Conservation (phyloP, 768 basidiomycete species). For the Rhizopogon roseolus region DNA sequence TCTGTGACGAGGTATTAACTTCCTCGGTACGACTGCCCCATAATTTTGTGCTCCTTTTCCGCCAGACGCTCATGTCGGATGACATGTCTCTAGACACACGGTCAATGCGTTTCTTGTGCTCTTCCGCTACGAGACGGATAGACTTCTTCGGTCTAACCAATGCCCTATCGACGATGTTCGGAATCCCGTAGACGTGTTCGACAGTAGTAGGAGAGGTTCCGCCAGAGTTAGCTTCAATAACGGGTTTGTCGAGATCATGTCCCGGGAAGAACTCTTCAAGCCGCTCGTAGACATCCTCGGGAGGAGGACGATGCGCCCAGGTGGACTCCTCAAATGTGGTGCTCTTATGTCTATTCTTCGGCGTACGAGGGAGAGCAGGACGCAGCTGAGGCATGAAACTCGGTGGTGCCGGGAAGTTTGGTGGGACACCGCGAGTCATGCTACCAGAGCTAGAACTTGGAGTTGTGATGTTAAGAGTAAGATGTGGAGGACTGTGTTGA, state of each 20-base stretch:
- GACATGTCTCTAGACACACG: conserved; percentile 57
- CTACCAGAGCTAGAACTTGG: conserved; percentile 10
- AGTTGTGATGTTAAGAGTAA: conserved; percentile 26
- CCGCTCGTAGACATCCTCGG: conserved; percentile 90
- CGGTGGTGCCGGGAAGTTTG: conserved; percentile 17
- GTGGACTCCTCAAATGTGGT: conserved; percentile 69
- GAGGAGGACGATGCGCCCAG: conserved; percentile 87
- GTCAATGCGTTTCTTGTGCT: conserved; percentile 75
- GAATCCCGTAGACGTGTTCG: conserved; percentile 43
- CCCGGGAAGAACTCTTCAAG: conserved; percentile 95
- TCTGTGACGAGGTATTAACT: conserved; percentile 70
- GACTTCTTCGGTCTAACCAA: conserved; percentile 76
- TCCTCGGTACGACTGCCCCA: conserved; percentile 95
- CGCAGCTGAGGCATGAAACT: conserved; percentile 13
- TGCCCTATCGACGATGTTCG: conserved; percentile 24
- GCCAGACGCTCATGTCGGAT: conserved; percentile 46
- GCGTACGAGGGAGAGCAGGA: conserved; percentile 18
- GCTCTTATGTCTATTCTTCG: conserved; percentile 25
- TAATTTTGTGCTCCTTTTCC: conserved; percentile 88
- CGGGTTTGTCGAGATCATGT: conserved; percentile 93
- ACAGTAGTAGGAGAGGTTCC: conserved; percentile 70
- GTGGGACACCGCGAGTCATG: conserved; percentile 8
- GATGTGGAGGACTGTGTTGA: conserved; percentile 13
- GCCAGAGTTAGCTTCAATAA: conserved; percentile 82
- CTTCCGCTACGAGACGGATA: conserved; percentile 87